Evolutionary conservation across 2,329 filamentous ascomycete genomes (phyloP), one percentile per base, ranked within the genome.

Genomic region (Orbilia brochopaga): DNA sequence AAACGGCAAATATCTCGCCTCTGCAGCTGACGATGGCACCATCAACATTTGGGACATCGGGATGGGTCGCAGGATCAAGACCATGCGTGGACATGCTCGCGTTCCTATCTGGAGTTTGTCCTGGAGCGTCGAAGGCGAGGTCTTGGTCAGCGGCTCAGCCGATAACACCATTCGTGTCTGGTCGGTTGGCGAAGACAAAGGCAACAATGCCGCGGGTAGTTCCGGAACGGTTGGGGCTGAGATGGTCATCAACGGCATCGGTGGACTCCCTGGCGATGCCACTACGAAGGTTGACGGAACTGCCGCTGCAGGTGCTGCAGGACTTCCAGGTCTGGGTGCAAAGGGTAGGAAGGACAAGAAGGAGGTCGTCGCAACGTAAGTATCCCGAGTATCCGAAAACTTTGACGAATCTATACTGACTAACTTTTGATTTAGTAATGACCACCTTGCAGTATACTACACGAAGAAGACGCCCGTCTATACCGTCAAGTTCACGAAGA

Each of bases 381-480:
- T 74, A 77, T 48, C 76, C 78, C 74, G 79, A 32, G 1, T 53
- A 27, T 17, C 7, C 8, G 23, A 27, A n/a, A 17, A 30, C 81
- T 79, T n/a, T 48, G 10, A 17, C 17, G 19, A 11, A 40, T 1
- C n/a, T 15, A 30, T 19, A 17, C 5, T 23, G 15, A 78, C 80
- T 35, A 76, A 58, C 30, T 92, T 2, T 90, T 91, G 77, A 89
- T 57, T 10, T 51, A 77, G 75, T 0, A 88, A 92, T 0, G 94
- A 99, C 78, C 94, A 97, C 80, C 95, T 99, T 80, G 91, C 87
- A 74, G 92, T 91, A 0, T 97, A 97, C 78, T 88, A 91, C 0
- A 97, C 94, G 2, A 99, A 99, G 85, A 96, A 96, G 81, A 93
- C 90, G 15, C 92, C 93, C 0, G 90, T 97, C 10, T 90, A 95